Conservation (phyloP, 2,329 filamentous ascomycete species). For the Nemania diffusa region DNA sequence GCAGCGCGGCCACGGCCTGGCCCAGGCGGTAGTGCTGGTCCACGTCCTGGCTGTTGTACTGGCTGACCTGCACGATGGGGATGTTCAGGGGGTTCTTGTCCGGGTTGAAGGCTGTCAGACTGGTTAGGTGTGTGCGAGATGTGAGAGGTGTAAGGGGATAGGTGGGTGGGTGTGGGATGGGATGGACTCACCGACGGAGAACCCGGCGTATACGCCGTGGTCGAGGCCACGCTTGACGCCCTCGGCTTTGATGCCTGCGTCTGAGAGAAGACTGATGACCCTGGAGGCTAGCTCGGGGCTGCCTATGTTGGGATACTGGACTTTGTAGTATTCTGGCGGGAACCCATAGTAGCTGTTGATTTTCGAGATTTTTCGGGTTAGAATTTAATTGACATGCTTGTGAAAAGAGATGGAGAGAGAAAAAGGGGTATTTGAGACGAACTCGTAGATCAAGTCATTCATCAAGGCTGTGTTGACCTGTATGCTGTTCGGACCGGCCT, state of each 20-base stretch:
- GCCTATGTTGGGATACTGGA: constrained; percentile 72
- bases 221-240: constrained; percentile 74
- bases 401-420: neutral
- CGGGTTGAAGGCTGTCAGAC: constrained; percentile 65
- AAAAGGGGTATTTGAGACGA: constrained; percentile 35
- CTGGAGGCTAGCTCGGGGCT: constrained; percentile 67
- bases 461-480: constrained; percentile 72
- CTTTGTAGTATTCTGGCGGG: constrained; percentile 74
- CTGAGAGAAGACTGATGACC: constrained; percentile 64
- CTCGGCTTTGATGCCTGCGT: constrained; percentile 68
- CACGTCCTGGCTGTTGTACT: constrained; percentile 73
- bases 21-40: constrained; percentile 75
- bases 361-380: neutral
- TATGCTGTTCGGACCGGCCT: constrained; percentile 65
- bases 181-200: constrained; percentile 58
- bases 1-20: constrained; percentile 70
- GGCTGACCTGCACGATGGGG: constrained; percentile 77
- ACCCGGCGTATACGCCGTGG: constrained; percentile 79
- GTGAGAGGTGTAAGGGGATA: neutral
- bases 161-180: too few relatives aligned
- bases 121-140: constrained; percentile 1
- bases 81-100: constrained; percentile 70
- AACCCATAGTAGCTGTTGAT: constrained; percentile 73
- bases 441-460: constrained; percentile 78
- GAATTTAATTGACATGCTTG: constrained; percentile 13